Evolutionary conservation across 306 rosid genomes (phyloP).

Genomic region (Begonia peltatifolia): DNA sequence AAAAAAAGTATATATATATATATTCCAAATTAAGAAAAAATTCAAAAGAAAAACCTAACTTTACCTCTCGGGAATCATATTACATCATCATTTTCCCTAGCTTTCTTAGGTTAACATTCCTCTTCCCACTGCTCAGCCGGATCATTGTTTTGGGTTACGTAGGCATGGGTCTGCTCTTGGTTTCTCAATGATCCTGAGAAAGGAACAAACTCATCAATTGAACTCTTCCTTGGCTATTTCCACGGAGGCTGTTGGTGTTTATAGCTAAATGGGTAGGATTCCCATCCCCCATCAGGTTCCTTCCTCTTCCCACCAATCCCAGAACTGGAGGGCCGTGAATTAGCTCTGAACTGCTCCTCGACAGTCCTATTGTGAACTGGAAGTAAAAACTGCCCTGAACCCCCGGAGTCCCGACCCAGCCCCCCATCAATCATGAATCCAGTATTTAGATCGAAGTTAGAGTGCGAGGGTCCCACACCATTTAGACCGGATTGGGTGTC

Average conservation of each 20-base stretch:
- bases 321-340: constrained; percentile 55
- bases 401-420: constrained; percentile 39
- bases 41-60: too few relatives aligned
- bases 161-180: too few relatives aligned
- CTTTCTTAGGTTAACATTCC: constrained; percentile 23
- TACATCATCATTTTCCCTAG: constrained; percentile 20
- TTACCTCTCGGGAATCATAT: constrained; percentile 20
- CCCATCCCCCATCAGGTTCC: constrained; percentile 90
- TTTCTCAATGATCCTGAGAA: neutral
- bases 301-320: constrained; percentile 66
- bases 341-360: constrained; percentile 56
- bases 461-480: constrained; percentile 27
- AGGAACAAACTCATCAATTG: constrained; percentile 6
- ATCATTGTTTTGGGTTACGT: neutral
- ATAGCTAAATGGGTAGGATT: constrained; percentile 48
- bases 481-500: constrained; percentile 42
- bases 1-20: constrained; percentile 27
- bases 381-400: constrained; percentile 47
- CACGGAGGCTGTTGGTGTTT: constrained; percentile 45
- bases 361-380: constrained; percentile 44
- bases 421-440: constrained; percentile 45
- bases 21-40: constrained; percentile 8
- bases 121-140: constrained; percentile 9
- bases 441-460: constrained; percentile 39
- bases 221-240: constrained; percentile 18